These are phyloP conservation scores for Stachybotrys chartarum DNA, from an alignment of 2,329 filamentous ascomycete genomes.

Conservation along the genomic window DNA sequence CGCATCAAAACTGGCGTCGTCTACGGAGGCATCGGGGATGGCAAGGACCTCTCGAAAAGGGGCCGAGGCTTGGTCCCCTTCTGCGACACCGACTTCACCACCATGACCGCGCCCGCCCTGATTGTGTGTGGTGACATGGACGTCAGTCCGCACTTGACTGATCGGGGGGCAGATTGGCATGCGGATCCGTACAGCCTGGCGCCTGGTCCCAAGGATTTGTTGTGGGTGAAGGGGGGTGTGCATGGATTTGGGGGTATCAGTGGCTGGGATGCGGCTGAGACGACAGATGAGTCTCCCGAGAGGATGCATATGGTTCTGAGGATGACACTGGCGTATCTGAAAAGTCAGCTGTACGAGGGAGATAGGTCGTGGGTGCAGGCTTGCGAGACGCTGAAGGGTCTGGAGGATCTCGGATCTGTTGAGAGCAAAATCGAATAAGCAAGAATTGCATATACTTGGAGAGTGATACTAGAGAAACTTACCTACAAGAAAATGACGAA, in stretches of 20 bases:
- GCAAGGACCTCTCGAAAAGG: conserved; percentile 5
- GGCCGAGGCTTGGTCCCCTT: conserved; percentile 11
- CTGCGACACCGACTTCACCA: conserved; percentile 10
- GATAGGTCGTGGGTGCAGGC: conserved; percentile 13
- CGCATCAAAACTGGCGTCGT: conserved; percentile 18
- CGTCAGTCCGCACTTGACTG: conserved; percentile 10
- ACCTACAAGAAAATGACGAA: too few species aligned
- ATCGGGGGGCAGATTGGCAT: conserved; percentile 16
- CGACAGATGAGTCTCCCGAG: conserved; percentile 14
- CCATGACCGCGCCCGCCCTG: conserved; percentile 11
- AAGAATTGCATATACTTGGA: background rate
- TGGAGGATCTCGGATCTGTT: conserved; percentile 11
- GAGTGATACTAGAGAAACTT: background rate
- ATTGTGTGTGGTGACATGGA: conserved; percentile 16
- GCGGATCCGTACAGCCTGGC: conserved; percentile 12
- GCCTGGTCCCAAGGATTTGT: conserved; percentile 10
- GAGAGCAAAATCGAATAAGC: conserved; percentile 1
- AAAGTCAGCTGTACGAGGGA: conserved; percentile 10
- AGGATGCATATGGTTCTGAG: conserved; percentile 13
- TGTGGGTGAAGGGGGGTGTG: conserved; percentile 11
- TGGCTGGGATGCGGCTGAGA: conserved; percentile 17
- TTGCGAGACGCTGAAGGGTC: conserved; percentile 4
- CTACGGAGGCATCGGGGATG: conserved; percentile 13
- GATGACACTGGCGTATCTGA: conserved; percentile 15
- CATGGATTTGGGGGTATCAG: conserved; percentile 18